phyloP scores from a whole-genome alignment of 768 basidiomycete genomes.

The Macrolepiota fuliginosa region DNA sequence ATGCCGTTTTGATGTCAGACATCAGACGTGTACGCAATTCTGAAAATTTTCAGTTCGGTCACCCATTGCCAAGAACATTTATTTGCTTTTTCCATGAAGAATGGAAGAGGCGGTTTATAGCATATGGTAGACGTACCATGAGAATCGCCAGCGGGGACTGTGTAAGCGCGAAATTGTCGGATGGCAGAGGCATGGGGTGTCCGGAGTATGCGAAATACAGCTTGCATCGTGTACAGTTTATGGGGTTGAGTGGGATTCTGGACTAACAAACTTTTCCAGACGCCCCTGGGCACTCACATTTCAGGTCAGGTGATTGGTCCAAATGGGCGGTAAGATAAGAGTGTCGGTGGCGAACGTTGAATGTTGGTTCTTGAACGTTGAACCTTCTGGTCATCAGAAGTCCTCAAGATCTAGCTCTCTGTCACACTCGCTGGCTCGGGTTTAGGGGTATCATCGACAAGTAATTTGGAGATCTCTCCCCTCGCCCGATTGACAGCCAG shows the following conservation, averaged over 20 bases:
- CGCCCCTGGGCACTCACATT: no score
- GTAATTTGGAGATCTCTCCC: not conserved
- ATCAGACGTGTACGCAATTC: slow-evolving; percentile 54
- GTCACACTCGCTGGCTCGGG: not conserved
- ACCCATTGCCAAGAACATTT: no score
- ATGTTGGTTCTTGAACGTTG: no score
- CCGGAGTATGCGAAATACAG: not conserved
- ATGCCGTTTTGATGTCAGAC: slow-evolving; percentile 56
- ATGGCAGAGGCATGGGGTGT: not conserved
- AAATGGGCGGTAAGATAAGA: no score
- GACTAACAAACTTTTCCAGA: not conserved
- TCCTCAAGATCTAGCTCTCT: not conserved
- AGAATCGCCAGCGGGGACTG: not conserved
- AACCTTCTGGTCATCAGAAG: not conserved
- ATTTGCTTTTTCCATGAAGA: not conserved
- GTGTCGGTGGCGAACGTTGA: no score
- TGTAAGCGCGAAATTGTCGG: not conserved
- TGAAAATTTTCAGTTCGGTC: slow-evolving; percentile 23
- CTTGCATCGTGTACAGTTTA: not conserved
- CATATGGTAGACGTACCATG: not conserved
- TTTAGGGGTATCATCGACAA: not conserved
- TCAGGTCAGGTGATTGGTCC: no score
- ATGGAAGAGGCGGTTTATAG: not conserved
- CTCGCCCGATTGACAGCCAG: not conserved
- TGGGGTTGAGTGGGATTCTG: not conserved